Percentiles rank a stretch among this genome's conserved stretches.
These are phyloP conservation scores for Fusarium nygamai DNA, from an alignment of 2,329 filamentous ascomycete species.

Conservation along the genomic window DNA sequence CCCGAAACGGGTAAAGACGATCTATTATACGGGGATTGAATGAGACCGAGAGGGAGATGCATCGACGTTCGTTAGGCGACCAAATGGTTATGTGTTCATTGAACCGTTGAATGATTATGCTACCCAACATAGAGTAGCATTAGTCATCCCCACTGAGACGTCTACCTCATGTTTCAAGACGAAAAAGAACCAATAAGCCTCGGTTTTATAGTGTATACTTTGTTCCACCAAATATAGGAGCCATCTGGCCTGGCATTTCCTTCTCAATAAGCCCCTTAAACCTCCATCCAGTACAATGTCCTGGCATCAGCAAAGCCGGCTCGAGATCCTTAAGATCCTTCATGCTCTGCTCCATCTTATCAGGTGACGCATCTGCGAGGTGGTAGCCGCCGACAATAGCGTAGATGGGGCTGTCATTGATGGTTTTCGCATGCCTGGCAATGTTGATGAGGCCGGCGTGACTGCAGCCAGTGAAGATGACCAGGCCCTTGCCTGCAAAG, in stretches of 20 bases:
- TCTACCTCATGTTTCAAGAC: too few relatives aligned
- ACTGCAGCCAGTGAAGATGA: background rate
- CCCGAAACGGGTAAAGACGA: background rate
- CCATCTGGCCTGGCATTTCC: background rate
- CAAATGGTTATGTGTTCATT: background rate
- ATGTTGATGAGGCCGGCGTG: background rate
- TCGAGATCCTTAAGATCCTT: background rate
- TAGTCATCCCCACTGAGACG: background rate
- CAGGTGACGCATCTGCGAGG: background rate
- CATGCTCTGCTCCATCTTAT: background rate
- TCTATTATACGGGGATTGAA: too few relatives aligned
- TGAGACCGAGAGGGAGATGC: background rate
- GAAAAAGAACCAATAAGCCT: rapidly evolving
- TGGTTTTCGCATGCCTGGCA: background rate
- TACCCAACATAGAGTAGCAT: background rate
- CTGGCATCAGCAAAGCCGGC: background rate
- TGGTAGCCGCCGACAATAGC: background rate
- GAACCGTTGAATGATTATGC: too few relatives aligned
- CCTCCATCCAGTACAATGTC: background rate
- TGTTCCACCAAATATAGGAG: background rate
- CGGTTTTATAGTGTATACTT: background rate
- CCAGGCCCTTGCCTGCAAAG: background rate
- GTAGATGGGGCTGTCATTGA: background rate
- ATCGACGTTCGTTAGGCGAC: background rate
- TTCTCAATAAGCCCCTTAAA: background rate